A percentile compares a stretch with the other conserved stretches of the same genome.
phyloP scores from a whole-genome alignment of 129 eudicot species.

The Glebionis coronaria region DNA sequence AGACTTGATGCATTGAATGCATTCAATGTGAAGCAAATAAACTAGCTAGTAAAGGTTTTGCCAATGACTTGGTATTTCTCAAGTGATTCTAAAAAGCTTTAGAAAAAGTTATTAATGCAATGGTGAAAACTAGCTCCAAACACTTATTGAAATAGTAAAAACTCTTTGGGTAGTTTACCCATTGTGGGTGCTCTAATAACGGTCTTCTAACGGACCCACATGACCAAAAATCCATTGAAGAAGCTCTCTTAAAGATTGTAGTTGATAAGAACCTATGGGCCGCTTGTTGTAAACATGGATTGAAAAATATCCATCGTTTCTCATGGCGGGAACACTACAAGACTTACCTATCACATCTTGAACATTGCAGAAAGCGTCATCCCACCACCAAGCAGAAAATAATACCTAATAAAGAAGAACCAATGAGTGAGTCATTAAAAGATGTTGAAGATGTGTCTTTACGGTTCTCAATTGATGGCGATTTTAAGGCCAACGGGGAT shows the following conservation, averaged over 20 bases:
- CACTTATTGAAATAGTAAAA: too few relatives aligned
- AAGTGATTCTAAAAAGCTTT: too few relatives aligned
- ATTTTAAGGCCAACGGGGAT: constrained; percentile 53
- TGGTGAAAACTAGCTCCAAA: too few relatives aligned
- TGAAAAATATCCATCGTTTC: constrained; percentile 68
- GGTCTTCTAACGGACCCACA: constrained; percentile 88
- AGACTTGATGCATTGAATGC: too few relatives aligned
- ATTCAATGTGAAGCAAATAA: too few relatives aligned
- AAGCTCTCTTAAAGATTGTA: constrained; percentile 79
- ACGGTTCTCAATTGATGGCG: constrained; percentile 66
- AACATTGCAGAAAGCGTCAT: constrained; percentile 60
- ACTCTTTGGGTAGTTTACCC: too few relatives aligned
- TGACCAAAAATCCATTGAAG: constrained; percentile 77
- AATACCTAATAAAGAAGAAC: constrained; percentile 56
- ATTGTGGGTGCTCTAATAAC: too few relatives aligned
- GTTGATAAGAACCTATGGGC: constrained; percentile 75
- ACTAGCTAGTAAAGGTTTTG: too few relatives aligned
- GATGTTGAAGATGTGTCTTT: constrained; percentile 74
- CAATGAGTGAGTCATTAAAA: constrained; percentile 68
- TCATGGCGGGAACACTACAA: constrained; percentile 89
- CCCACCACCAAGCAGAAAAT: constrained; percentile 56
- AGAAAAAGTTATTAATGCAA: too few relatives aligned
- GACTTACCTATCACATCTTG: constrained; percentile 62
- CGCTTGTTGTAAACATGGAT: constrained; percentile 70
- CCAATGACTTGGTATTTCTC: too few relatives aligned